phyloP scores from a whole-genome alignment of 2,329 filamentous ascomycete species.

The Fonsecaea pugnacius region DNA sequence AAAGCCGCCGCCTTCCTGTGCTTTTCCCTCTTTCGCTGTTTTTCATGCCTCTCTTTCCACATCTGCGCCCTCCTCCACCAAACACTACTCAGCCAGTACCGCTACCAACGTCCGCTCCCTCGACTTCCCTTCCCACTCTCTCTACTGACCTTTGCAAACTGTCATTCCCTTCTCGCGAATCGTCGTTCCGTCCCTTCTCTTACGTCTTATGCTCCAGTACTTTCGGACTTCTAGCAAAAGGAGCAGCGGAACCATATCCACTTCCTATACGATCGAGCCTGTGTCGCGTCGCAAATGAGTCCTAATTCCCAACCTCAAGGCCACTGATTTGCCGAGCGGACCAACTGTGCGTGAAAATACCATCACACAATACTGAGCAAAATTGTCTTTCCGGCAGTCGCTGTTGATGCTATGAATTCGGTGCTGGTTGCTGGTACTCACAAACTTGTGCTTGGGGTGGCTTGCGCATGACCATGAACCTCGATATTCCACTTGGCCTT shows the following conservation, averaged over 20 bases:
- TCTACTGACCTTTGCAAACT: not conserved
- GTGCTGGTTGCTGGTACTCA: constrained; percentile 1
- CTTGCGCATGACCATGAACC: constrained; percentile 28
- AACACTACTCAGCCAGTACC: not conserved
- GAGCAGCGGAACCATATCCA: constrained; percentile 1
- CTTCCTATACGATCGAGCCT: not conserved
- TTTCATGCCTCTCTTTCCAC: not conserved
- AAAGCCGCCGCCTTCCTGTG: constrained; percentile 1
- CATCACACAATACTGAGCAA: constrained; percentile 10
- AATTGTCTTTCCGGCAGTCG: not conserved
- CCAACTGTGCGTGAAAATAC: not conserved
- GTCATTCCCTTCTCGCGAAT: constrained; percentile 10
- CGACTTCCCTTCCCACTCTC: not conserved
- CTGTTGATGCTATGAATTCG: constrained; percentile 22
- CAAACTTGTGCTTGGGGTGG: constrained; percentile 3
- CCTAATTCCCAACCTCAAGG: not conserved
- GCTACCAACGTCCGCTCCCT: constrained; percentile 2
- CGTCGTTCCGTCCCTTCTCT: not conserved
- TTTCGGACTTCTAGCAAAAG: not conserved
- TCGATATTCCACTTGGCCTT: constrained; percentile 8
- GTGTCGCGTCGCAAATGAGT: constrained; percentile 15
- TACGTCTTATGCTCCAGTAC: not conserved
- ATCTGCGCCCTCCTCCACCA: constrained; percentile 3
- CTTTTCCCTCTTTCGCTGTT: constrained; percentile 1
- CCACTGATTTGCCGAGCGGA: not conserved